Evolutionary conservation across 2,329 filamentous ascomycete genomes (phyloP).

Genomic region (Aquanectria penicillioides): DNA sequence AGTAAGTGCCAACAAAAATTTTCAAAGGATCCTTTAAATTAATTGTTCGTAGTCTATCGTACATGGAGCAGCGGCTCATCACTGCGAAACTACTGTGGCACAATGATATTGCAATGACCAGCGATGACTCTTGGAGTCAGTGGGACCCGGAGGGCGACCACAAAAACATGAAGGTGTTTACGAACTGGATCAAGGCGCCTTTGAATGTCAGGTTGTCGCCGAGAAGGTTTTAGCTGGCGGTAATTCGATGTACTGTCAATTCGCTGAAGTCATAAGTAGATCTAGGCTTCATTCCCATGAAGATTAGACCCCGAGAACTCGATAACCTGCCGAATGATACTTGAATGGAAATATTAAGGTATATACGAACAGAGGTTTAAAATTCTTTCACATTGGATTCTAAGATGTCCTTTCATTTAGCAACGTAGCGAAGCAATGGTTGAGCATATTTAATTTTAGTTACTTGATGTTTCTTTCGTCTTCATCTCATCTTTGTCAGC

Average conservation of each 20-base stretch:
- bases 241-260: not conserved
- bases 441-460: too few relatives aligned
- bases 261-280: not conserved
- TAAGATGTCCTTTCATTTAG: too few relatives aligned
- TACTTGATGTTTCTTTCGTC: too few relatives aligned
- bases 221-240: not conserved
- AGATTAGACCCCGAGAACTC: too few relatives aligned
- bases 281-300: too few relatives aligned
- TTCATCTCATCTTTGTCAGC: too few relatives aligned
- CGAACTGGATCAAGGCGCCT: slow-evolving; percentile 43
- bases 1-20: not conserved
- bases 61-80: slow-evolving; percentile 61
- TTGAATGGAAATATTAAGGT: too few relatives aligned
- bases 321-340: too few relatives aligned
- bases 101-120: slow-evolving; percentile 53
- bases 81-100: slow-evolving; percentile 58
- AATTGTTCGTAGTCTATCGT: slow-evolving; percentile 54
- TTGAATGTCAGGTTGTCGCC: slow-evolving; percentile 29
- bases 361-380: too few relatives aligned
- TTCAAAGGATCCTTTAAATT: not conserved
- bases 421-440: too few relatives aligned
- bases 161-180: slow-evolving; percentile 37
- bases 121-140: slow-evolving; percentile 29
- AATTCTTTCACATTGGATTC: too few relatives aligned
- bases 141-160: slow-evolving; percentile 40